Percentiles rank a stretch among this genome's conserved stretches.
phyloP scores from a whole-genome alignment of 2,329 filamentous ascomycete species.

The Diaporthe caulivora region DNA sequence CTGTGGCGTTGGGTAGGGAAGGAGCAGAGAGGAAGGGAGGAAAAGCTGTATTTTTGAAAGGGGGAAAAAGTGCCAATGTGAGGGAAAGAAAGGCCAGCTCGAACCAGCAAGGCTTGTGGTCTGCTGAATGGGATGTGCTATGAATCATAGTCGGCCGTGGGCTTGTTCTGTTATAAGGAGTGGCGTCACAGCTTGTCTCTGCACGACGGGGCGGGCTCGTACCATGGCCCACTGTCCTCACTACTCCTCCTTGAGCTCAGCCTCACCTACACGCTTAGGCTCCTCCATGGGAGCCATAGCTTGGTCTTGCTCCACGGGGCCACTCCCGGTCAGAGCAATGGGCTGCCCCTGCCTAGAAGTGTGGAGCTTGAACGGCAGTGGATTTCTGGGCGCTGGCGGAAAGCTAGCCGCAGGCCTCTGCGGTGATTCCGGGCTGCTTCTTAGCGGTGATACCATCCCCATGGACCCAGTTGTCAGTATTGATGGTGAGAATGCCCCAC shows the following conservation, averaged over 20 bases:
- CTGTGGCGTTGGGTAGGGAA: no score
- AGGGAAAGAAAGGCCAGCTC: neutral
- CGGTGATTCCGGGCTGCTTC: constrained; percentile 17
- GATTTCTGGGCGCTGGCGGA: neutral
- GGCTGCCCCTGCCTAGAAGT: neutral
- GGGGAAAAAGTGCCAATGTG: no score
- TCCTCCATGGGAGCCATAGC: neutral
- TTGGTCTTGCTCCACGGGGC: neutral
- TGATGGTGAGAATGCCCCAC: constrained; percentile 28
- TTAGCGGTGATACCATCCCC: constrained; percentile 4
- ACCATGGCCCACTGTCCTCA: neutral
- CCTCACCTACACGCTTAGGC: neutral
- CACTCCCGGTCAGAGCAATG: neutral
- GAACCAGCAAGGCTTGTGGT: neutral
- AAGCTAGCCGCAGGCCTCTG: neutral
- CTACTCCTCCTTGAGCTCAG: neutral
- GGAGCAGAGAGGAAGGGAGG: neutral
- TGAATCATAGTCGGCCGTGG: neutral
- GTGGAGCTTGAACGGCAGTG: neutral
- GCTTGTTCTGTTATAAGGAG: no score
- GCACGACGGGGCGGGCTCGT: neutral
- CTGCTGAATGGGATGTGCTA: neutral
- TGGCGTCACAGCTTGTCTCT: neutral
- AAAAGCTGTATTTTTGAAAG: neutral
- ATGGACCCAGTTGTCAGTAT: constrained; percentile 26